Evolutionary conservation across 352 stramenopile species (phyloP), one percentile per base, ranked within the genome.

Genomic region (Pythium brachiatum): DNA sequence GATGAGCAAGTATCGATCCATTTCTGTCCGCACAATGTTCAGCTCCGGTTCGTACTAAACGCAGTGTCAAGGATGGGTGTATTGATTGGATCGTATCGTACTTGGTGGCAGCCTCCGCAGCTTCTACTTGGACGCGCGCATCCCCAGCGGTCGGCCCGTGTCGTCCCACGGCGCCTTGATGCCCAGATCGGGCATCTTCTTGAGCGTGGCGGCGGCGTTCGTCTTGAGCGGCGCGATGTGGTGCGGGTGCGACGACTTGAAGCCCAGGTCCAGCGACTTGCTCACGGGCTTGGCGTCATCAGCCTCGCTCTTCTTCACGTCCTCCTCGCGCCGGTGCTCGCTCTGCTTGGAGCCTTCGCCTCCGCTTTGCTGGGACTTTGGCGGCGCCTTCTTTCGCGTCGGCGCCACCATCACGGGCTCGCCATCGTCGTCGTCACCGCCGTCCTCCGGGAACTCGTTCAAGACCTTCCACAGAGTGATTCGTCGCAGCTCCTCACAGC

Each of bases 381-480:
- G 31, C 2, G 62, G 50, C 2, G 55, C 56, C 20, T 68, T 72
- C 38, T 52, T 67, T 34, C 47, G 57, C 67, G 62, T 71, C 64
- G 48, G 70, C 65, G 46, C 70, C 59, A 16, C 77, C 69, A 43
- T 71, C 55, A 72, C 73, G 11, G 62, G 65, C n/a, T 62, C 61
- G 20, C 46, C 59, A 7, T 74, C 70, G 15, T 80, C 72, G 11
- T 83, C 76, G 6, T 70, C 64, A 3, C 78, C 75, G 0, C 68
- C 76, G 32, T 77, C 70, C 18, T 88, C 79, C 2, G 62, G 56
- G 26, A 84, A 75, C 23, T 95, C 83, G 47, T 79, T 88, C 27
- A 90, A 75, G 27, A 93, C 78, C 60, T 90, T 90, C 83, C 86
- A 95, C 13, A 93, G 66, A 72, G 76, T 92, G 39, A 92, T 72